Evolutionary conservation across 768 basidiomycete species (phyloP).

Genomic region (Hortiboletus campestris): DNA sequence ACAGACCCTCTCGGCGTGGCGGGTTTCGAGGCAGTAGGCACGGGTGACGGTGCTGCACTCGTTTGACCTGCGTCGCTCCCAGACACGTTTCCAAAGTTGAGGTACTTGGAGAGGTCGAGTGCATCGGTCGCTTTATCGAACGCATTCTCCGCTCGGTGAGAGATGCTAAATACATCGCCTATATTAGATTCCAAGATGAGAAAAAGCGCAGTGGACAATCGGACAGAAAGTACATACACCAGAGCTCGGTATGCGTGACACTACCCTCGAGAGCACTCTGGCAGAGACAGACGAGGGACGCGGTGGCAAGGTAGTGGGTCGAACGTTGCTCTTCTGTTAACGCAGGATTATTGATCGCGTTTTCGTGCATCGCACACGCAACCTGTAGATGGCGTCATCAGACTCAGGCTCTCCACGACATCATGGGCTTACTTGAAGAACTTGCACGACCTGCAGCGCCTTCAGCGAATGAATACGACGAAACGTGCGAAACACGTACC

Average conservation of each 20-base stretch:
- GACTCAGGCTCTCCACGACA: neutral
- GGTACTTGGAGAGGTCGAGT: conserved; percentile 5
- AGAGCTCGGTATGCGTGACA: neutral
- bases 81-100: neutral
- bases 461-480: neutral
- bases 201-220: neutral
- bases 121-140: neutral
- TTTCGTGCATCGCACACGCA: conserved; percentile 26
- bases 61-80: neutral
- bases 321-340: conserved; percentile 6
- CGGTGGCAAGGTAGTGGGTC: conserved; percentile 8
- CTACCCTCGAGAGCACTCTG: neutral
- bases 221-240: conserved; percentile 11
- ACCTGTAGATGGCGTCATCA: conserved; percentile 11
- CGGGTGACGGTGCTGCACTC: neutral
- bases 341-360: conserved; percentile 12
- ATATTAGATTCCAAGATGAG: conserved; percentile 3
- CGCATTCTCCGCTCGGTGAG: neutral
- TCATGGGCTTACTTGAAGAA: conserved; percentile 16
- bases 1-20: neutral
- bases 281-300: conserved; percentile 9
- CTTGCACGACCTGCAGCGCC: conserved; percentile 12
- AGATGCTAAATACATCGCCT: conserved; percentile 9
- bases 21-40: neutral
- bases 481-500: conserved; percentile 4